phyloP scores from a whole-genome alignment of 352 stramenopile genomes.

The Phytophthora sojae region DNA sequence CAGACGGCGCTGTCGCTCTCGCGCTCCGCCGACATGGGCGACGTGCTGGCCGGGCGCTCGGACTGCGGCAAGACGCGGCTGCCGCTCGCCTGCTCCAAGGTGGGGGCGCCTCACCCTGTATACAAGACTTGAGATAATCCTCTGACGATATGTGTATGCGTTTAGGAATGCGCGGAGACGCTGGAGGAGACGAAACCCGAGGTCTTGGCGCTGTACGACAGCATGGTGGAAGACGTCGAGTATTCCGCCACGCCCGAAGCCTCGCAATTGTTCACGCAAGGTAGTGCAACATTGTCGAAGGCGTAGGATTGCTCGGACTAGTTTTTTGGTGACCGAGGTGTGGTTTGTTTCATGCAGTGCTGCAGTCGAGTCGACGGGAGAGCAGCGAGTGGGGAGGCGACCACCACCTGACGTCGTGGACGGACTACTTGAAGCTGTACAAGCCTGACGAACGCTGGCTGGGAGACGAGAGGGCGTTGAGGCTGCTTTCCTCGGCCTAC shows the following conservation, averaged over 20 bases:
- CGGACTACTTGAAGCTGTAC: conserved; percentile 55
- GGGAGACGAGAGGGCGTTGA: conserved; percentile 39
- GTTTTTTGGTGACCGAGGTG: background rate
- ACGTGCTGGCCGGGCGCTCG: conserved; percentile 35
- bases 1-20: conserved; percentile 24
- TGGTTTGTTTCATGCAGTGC: conserved; percentile 26
- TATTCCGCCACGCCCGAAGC: conserved; percentile 49
- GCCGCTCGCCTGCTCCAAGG: conserved; percentile 59
- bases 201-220: conserved; percentile 49
- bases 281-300: conserved; percentile 29
- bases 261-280: conserved; percentile 52
- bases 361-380: conserved; percentile 36
- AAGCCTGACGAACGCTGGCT: conserved; percentile 41
- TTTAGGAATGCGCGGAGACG: conserved; percentile 41
- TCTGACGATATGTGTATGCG: conserved; percentile 17
- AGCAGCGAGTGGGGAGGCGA: conserved; percentile 20
- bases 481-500: conserved; percentile 73
- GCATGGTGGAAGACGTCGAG: conserved; percentile 50
- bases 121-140: background rate
- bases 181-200: conserved; percentile 33
- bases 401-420: conserved; percentile 44
- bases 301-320: conserved; percentile 7
- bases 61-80: conserved; percentile 47
- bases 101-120: background rate
- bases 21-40: conserved; percentile 26